phyloP scores from a whole-genome alignment of 2,329 filamentous ascomycete genomes.

The Zymoseptoria brevis region DNA sequence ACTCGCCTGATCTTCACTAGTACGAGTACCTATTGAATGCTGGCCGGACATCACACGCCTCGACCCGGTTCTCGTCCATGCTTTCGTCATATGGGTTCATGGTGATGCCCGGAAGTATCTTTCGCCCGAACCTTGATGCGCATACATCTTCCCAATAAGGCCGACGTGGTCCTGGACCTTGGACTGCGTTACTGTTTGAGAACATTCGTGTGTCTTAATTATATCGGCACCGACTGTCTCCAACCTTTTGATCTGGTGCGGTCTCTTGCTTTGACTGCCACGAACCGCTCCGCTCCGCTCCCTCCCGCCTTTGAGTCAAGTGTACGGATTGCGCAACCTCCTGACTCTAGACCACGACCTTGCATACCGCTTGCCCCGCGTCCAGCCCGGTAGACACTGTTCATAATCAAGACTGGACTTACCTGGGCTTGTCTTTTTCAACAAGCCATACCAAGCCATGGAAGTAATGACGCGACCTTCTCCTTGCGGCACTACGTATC shows the following conservation, averaged over 20 bases:
- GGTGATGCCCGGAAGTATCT: not conserved
- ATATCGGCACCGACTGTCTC: not conserved
- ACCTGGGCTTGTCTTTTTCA: not conserved
- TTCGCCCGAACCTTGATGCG: not conserved
- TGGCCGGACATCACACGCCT: not conserved
- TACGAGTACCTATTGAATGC: not conserved
- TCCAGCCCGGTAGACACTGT: not conserved
- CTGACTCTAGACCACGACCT: not conserved
- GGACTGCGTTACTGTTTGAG: not conserved
- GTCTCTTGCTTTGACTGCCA: not conserved
- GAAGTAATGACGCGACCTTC: conserved; percentile 4
- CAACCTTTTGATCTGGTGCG: not conserved
- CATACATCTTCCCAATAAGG: not conserved
- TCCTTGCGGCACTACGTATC: conserved; percentile 6
- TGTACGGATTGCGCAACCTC: not conserved
- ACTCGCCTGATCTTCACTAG: not conserved
- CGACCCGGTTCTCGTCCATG: not conserved
- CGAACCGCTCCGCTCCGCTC: not conserved
- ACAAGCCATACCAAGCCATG: not conserved
- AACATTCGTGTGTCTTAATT: not conserved
- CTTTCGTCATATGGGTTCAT: not conserved
- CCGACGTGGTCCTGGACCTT: not conserved
- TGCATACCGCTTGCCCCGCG: not conserved
- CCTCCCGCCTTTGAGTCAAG: not conserved
- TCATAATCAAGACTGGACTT: not conserved